Evolutionary conservation across 495 filamentous ascomycete species (phyloP).

Genomic region (Trichoderma gamsii): DNA sequence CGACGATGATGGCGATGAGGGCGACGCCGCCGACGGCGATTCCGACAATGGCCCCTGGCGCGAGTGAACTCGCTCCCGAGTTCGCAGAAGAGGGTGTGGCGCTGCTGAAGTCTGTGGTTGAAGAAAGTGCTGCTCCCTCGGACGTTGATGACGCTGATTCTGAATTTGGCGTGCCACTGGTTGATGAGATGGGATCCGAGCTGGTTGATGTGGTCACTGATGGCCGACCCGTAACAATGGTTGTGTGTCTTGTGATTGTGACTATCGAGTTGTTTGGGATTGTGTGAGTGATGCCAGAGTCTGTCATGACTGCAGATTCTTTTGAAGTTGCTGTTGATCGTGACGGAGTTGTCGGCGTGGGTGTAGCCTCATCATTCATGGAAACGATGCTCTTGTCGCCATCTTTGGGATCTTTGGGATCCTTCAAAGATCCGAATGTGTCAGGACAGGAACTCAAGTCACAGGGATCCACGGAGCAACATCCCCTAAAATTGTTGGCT

Average conservation of each 20-base stretch:
- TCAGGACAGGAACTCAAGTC: neutral
- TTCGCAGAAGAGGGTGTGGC: neutral
- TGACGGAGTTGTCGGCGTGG: constrained; percentile 1
- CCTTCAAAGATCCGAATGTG: neutral
- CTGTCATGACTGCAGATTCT: neutral
- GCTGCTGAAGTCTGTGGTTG: neutral
- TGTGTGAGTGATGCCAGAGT: constrained; percentile 11
- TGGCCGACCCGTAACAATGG: constrained; percentile 1
- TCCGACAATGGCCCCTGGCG: constrained; percentile 17
- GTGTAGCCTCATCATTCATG: neutral
- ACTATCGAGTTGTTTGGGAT: constrained; percentile 14
- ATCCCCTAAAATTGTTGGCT: constrained; percentile 19
- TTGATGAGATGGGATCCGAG: neutral
- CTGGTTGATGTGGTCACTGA: neutral
- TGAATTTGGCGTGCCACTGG: neutral
- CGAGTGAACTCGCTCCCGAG: neutral
- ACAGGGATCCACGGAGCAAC: constrained; percentile 25
- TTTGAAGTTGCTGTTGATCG: neutral
- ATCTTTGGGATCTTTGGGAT: neutral
- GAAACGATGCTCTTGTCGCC: no score
- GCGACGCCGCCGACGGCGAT: constrained; percentile 23
- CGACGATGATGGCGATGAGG: constrained; percentile 9
- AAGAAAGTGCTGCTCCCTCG: neutral
- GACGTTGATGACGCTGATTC: neutral
- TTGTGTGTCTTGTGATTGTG: constrained; percentile 14